phyloP scores from a whole-genome alignment of 306 rosid genomes.

The Pyrus betulifolia region DNA sequence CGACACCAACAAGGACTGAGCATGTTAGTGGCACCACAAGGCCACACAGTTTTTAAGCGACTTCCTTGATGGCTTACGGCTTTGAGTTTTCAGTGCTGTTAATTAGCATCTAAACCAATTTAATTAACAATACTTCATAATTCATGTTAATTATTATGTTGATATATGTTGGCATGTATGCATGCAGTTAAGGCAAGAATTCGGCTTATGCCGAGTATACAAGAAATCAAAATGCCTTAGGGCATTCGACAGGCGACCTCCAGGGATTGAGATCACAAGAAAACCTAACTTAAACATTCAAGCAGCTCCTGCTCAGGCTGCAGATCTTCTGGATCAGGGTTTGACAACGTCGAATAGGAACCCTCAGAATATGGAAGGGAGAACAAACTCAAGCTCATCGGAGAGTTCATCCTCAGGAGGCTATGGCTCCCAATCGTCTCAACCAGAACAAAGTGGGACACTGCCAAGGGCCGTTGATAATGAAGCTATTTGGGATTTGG shows the following conservation, averaged over 20 bases:
- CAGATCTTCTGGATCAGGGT: background rate
- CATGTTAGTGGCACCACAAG: too few relatives aligned
- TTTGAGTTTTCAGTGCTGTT: too few relatives aligned
- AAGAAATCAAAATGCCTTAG: constrained; percentile 67
- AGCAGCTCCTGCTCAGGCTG: background rate
- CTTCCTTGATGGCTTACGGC: too few relatives aligned
- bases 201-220: constrained; percentile 76
- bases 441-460: constrained; percentile 6
- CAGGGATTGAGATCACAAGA: background rate
- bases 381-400: constrained; percentile 23
- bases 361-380: constrained; percentile 8
- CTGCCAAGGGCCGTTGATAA: constrained; percentile 13
- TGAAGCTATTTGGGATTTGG: constrained; percentile 52
- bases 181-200: constrained; percentile 66
- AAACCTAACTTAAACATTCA: background rate
- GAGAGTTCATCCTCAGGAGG: constrained; percentile 52
- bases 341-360: background rate
- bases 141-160: background rate
- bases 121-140: too few relatives aligned
- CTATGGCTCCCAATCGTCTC: constrained; percentile 17
- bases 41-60: too few relatives aligned
- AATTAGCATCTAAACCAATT: too few relatives aligned
- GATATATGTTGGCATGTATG: background rate
- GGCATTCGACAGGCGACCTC: constrained; percentile 68
- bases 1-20: too few relatives aligned